Base-by-base conservation (phyloP, 768 basidiomycete genomes). In the Chlorophyllum brunneum region DNA sequence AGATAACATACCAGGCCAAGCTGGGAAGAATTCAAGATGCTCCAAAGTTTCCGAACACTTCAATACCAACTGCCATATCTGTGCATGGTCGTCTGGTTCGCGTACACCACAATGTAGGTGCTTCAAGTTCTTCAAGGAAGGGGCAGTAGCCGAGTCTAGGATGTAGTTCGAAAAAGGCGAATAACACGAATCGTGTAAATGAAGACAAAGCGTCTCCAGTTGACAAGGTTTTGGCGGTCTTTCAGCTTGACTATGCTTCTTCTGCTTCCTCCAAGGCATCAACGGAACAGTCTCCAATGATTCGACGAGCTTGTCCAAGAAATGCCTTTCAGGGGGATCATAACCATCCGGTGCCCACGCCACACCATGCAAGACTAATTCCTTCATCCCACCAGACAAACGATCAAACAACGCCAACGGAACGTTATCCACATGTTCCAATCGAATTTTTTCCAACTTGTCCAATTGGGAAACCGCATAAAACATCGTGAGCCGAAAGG, bases 301-400 rank as follows among this genome's bases (percentile, higher is more conserved):
- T 20, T 36, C 45, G 6, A 42, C 13, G 15, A 18, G 5, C 23
- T 27, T n/a, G 16, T 26, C 41, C 23, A 33, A 2, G 2, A 26
- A n/a, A 33, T 22, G 30, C 30, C 45, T 9, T 23, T 47, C 45
- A 11, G 22, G 45, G 1, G 45, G 45, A 29, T 23, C 31, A 16
- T 47, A 47, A 13, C 45, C 45, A 47, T 47, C 45, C n/a, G 45
- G 45, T 13, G 45, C 45, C 45, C 45, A 36, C 5, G 33, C 20
- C 1, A 16, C 31, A 13, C 15, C 45, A 20, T 47, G 45, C 33
- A 47, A 34, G 5, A 47, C 33, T 7, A 48, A 20, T 8, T 27
- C 36, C 34, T 48, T 48, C 26, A 38, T 5, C 5, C 36, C 23
- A 23, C 34, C 16, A 13, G 47, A 24, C 20, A 47, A 18, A 15